Conservation (phyloP, 2,329 filamentous ascomycete species). For the Sporothrix luriei region DNA sequence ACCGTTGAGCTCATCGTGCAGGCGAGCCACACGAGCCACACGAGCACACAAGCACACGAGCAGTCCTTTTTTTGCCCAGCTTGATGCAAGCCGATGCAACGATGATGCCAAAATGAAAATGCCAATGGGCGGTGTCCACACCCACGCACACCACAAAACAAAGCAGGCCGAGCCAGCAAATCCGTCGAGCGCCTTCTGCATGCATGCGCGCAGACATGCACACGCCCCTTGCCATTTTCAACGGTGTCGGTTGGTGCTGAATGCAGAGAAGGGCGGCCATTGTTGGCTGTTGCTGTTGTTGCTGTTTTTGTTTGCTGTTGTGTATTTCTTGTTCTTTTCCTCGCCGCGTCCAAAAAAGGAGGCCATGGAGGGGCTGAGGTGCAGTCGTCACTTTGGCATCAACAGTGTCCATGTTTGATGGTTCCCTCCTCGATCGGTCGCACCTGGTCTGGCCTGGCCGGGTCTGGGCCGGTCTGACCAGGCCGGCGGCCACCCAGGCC, state of each 20-base stretch:
- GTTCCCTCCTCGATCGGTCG: not conserved
- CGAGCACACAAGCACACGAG: not conserved
- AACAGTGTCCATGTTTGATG: not conserved
- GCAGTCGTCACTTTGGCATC: not conserved
- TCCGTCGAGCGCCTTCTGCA: not conserved
- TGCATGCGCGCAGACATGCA: not conserved
- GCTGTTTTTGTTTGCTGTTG: not conserved
- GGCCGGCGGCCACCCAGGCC: not conserved
- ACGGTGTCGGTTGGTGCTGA: constrained; percentile 10
- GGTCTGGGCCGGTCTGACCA: not conserved
- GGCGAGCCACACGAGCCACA: too few species aligned
- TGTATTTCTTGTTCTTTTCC: not conserved
- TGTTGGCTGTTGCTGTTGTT: too few species aligned
- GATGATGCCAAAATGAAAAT: constrained; percentile 2
- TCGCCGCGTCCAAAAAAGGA: constrained; percentile 16
- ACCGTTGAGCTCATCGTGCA: not conserved
- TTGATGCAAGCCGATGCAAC: not conserved
- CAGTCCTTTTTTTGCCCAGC: not conserved
- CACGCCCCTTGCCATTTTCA: constrained; percentile 17
- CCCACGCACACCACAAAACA: not conserved
- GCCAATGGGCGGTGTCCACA: constrained; percentile 18
- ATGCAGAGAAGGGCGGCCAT: too few species aligned
- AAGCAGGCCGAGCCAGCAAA: not conserved
- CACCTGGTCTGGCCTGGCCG: not conserved
- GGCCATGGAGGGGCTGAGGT: not conserved